Conservation (phyloP, 495 filamentous ascomycete species). For the Aspergillus incahuasiensis region DNA sequence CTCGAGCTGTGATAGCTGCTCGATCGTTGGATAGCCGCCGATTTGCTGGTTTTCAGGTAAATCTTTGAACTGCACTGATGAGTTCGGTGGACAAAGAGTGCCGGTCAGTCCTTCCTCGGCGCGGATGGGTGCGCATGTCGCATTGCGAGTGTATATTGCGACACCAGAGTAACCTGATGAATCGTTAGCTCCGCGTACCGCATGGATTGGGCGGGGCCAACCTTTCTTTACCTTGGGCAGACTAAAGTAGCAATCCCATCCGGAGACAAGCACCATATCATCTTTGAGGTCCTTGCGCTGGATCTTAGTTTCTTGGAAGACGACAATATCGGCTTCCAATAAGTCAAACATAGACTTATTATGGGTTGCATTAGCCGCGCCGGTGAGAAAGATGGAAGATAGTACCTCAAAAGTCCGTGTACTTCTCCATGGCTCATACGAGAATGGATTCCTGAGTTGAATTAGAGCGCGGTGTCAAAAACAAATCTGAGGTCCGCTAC, state of each 20-base stretch:
- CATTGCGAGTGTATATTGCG: constrained; percentile 89
- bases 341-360: constrained; percentile 87
- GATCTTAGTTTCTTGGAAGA: constrained; percentile 96
- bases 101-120: constrained; percentile 94
- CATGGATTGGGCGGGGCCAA: constrained; percentile 20
- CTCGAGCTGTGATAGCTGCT: constrained; percentile 56
- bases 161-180: constrained; percentile 88
- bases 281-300: constrained; percentile 89
- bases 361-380: not conserved
- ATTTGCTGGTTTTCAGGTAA: constrained; percentile 76
- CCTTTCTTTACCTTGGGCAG: constrained; percentile 92
- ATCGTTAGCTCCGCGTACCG: constrained; percentile 1
- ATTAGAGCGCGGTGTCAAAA: not conserved
- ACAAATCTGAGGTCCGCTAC: constrained; percentile 5
- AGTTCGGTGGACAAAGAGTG: constrained; percentile 70
- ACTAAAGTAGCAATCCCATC: constrained; percentile 97
- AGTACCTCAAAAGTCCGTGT: constrained; percentile 74
- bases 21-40: constrained; percentile 77
- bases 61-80: constrained; percentile 66
- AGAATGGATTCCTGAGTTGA: constrained; percentile 74
- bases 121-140: constrained; percentile 78
- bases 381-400: not conserved
- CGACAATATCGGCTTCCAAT: constrained; percentile 86
- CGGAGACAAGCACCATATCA: constrained; percentile 92
- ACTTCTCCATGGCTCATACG: constrained; percentile 90